phyloP scores from a whole-genome alignment of 805 yeast genomes.

The Kodamaea kakaduensis region DNA sequence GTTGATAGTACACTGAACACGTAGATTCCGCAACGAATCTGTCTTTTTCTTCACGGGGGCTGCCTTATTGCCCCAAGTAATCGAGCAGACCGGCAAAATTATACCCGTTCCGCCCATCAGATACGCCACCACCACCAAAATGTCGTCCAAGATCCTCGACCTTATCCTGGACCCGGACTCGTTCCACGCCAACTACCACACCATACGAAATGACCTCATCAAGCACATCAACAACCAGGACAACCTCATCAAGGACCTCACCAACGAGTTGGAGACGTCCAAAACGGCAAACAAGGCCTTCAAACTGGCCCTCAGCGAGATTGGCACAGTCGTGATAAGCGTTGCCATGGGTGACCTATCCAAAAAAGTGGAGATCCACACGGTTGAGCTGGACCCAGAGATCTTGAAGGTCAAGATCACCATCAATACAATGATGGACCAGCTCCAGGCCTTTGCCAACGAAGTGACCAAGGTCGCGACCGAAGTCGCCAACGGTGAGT shows the following conservation, averaged over 20 bases:
- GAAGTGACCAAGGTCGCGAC: slow-evolving; percentile 85
- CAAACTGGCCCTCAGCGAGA: slow-evolving; percentile 68
- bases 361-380: slow-evolving; percentile 71
- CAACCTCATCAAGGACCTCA: slow-evolving; percentile 20
- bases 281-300: slow-evolving; percentile 63
- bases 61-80: too few species aligned
- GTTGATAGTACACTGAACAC: too few species aligned
- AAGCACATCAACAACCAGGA: slow-evolving; percentile 31
- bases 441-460: slow-evolving; percentile 71
- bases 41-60: too few species aligned
- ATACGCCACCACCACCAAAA: slow-evolving; percentile 6
- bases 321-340: slow-evolving; percentile 81
- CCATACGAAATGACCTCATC: slow-evolving; percentile 29
- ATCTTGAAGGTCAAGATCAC: slow-evolving; percentile 75
- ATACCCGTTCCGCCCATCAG: neutral
- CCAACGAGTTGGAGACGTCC: slow-evolving; percentile 32
- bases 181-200: slow-evolving; percentile 24
- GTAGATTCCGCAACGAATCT: too few species aligned
- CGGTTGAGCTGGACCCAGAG: slow-evolving; percentile 72
- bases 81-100: neutral
- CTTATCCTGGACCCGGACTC: slow-evolving; percentile 38
- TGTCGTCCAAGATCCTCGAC: slow-evolving; percentile 34
- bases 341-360: slow-evolving; percentile 88
- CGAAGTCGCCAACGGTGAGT: slow-evolving; percentile 84
- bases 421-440: slow-evolving; percentile 87